Conservation (phyloP, 371 early-diverging fungal species). For the Mucor mucedo region DNA sequence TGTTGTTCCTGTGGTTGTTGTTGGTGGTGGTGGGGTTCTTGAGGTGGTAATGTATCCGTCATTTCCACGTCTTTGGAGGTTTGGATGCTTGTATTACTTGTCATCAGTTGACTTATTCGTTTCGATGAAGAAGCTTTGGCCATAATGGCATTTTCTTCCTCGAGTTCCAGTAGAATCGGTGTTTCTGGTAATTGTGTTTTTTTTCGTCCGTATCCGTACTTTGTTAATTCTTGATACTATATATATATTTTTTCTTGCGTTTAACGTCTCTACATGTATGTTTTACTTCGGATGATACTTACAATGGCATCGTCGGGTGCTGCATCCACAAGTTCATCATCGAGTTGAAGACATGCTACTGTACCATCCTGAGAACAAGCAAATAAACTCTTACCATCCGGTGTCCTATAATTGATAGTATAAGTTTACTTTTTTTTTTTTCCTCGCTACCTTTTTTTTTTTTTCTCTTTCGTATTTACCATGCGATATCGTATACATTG, state of each 20-base stretch:
- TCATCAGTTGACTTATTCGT: conserved; percentile 56
- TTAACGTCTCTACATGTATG: too few relatives aligned
- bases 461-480: conserved; percentile 45
- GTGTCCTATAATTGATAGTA: conserved; percentile 27
- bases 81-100: conserved; percentile 23
- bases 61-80: not conserved
- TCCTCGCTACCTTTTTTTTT: too few relatives aligned
- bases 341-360: conserved; percentile 75
- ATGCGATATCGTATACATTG: conserved; percentile 87
- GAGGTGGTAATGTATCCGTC: not conserved
- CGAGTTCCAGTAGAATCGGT: conserved; percentile 67
- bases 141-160: conserved; percentile 61
- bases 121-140: conserved; percentile 38
- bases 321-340: conserved; percentile 70
- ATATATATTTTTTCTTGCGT: too few relatives aligned
- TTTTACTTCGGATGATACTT: too few relatives aligned
- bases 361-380: conserved; percentile 96
- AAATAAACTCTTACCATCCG: conserved; percentile 78
- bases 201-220: conserved; percentile 75
- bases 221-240: conserved; percentile 59
- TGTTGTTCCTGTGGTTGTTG: conserved; percentile 11
- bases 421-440: not conserved
- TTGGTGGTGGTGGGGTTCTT: conserved; percentile 14
- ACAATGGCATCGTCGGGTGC: conserved; percentile 62
- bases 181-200: conserved; percentile 65